A percentile compares a stretch with the other conserved stretches of the same genome.
Evolutionary conservation across 2,329 filamentous ascomycete genomes (phyloP).

Genomic region (Cladophialophora carrionii): DNA sequence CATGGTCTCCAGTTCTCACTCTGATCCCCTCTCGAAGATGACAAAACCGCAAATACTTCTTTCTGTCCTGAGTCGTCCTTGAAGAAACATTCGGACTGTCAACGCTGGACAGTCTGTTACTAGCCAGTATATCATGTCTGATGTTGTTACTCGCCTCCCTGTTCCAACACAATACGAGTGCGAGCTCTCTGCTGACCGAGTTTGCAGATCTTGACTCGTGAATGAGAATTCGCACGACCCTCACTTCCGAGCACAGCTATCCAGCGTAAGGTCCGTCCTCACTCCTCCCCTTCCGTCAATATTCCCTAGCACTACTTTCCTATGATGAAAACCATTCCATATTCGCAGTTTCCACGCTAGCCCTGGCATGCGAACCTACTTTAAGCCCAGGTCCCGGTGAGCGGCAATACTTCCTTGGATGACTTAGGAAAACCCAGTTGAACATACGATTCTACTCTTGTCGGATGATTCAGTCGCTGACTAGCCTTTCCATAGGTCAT

Average conservation of each 20-base stretch:
- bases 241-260: background rate
- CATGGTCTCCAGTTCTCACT: background rate
- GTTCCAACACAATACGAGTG: background rate
- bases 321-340: constrained; percentile 60
- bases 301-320: constrained; percentile 28
- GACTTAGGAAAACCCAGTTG: constrained; percentile 47
- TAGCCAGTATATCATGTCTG: constrained; percentile 73
- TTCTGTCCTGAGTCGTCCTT: constrained; percentile 69
- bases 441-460: constrained; percentile 3
- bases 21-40: constrained; percentile 55
- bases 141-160: constrained; percentile 43
- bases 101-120: constrained; percentile 69
- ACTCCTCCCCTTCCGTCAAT: background rate
- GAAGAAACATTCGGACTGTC: constrained; percentile 65
- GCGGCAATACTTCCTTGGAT: constrained; percentile 58
- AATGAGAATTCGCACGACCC: background rate
- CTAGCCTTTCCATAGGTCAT: constrained; percentile 16
- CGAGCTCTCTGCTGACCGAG: constrained; percentile 21
- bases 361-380: constrained; percentile 54
- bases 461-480: constrained; percentile 15
- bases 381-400: constrained; percentile 52
- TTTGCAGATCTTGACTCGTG: background rate
- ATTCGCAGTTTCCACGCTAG: constrained; percentile 68
- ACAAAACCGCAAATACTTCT: constrained; percentile 58
- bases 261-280: constrained; percentile 20